Evolutionary conservation across 805 yeast species (phyloP).

Genomic region (Candida sithepensis): DNA sequence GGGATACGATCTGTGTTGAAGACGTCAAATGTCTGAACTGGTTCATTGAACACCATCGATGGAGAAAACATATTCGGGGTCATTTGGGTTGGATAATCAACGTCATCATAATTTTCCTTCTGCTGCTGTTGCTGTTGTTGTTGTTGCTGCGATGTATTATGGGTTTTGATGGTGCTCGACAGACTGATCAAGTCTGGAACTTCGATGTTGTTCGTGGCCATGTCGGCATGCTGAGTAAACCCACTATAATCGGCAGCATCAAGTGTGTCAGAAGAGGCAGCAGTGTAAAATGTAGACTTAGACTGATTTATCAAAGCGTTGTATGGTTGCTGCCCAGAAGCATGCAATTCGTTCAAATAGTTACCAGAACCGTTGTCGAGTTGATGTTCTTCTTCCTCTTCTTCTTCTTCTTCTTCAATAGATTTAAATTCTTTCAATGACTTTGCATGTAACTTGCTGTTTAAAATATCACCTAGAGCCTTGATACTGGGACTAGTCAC

Average conservation of each 20-base stretch:
- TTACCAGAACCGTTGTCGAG: background rate
- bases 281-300: constrained; percentile 29
- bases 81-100: constrained; percentile 11
- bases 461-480: constrained; percentile 31
- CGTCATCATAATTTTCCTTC: background rate
- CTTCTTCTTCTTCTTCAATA: constrained; percentile 17
- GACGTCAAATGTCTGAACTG: constrained; percentile 21
- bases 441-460: constrained; percentile 19
- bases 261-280: constrained; percentile 22
- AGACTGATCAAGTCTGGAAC: constrained; percentile 30
- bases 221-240: constrained; percentile 3
- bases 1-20: constrained; percentile 13
- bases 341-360: background rate
- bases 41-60: constrained; percentile 26
- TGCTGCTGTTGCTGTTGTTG: background rate
- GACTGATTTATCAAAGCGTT: constrained; percentile 19
- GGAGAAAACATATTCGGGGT: constrained; percentile 31
- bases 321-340: background rate
- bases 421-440: constrained; percentile 6
- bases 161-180: constrained; percentile 23
- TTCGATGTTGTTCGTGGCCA: constrained; percentile 2
- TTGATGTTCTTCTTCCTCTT: too few relatives aligned
- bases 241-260: constrained; percentile 9
- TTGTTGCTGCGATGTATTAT: background rate
- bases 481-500: constrained; percentile 35